Base-by-base conservation (phyloP, 2,329 filamentous ascomycete genomes). In the Chaetoscypha palmicola region DNA sequence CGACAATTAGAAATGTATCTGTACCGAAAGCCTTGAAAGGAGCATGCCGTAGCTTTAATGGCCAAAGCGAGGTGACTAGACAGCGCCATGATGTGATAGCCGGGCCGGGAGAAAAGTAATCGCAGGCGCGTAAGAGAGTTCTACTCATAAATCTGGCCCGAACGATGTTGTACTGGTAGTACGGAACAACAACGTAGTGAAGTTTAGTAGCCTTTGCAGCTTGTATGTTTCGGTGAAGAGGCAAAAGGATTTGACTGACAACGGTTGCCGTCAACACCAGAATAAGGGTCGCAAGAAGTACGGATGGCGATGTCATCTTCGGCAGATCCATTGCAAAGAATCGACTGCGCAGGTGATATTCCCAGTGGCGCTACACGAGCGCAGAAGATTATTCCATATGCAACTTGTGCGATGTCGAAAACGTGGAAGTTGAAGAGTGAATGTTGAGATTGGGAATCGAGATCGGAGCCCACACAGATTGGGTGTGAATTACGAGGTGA, bases 1-100 rank as follows among this genome's bases (percentile, higher is more conserved):
- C 71, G 8, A 80, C 79, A n/a, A 79, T 53, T 9, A 86, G 55
- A 56, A 86, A 81, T 11, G 73, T 69, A 53, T 86, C 80, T 4
- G 44, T 43, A 4, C 49, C 45, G 12, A 51, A 33, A 2, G 17
- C 31, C 19, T 41, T 41, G 32, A 53, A 53, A 2, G 49, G 45
- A 16, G 42, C 49, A 43, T 53, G 49, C 8, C 47, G 42, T 10
- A 48, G 37, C 28, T 48, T 46, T 17, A 51, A 38, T 8, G 48
- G 50, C 51, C 48, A 53, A 3, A 35, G 34, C 3, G 37, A 31
- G 23, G 44, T 42, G 12, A 38, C 39, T 5, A 51, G 26, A 23
- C 31, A 19, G 17, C 48, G 42, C 51, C 46, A 51, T 17, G 51
- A 53, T 8, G 45, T 44, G 16, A 46, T 22, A 5, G 37, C 19